Percentiles rank a stretch among this genome's conserved stretches.
phyloP scores from a whole-genome alignment of 2,329 filamentous ascomycete genomes.

The Colletotrichum liriopes region DNA sequence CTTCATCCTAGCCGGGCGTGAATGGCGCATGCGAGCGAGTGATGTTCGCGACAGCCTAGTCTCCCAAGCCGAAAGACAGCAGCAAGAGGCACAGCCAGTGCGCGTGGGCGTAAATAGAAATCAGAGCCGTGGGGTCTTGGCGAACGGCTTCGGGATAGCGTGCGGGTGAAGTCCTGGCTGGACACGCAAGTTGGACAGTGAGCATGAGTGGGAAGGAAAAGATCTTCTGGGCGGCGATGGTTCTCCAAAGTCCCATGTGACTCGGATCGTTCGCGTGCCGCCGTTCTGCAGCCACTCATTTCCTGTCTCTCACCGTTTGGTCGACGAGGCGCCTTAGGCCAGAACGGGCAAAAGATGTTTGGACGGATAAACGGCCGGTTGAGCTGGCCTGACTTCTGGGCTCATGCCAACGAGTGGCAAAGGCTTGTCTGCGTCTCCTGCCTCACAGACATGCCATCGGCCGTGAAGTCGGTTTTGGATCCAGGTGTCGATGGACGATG shows the following conservation, averaged over 20 bases:
- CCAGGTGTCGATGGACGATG: not conserved
- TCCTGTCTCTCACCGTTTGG: constrained; percentile 8
- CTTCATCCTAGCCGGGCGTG: not conserved
- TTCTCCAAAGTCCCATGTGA: constrained; percentile 2
- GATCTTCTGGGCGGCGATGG: not conserved
- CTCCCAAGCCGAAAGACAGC: not conserved
- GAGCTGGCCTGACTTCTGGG: not conserved
- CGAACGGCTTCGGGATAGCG: too few species aligned
- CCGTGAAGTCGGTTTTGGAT: not conserved
- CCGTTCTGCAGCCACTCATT: constrained; percentile 27
- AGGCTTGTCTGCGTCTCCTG: not conserved
- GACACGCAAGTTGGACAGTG: not conserved
- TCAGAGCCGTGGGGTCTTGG: too few species aligned
- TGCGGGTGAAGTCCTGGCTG: not conserved
- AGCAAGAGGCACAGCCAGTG: too few species aligned
- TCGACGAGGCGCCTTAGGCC: constrained; percentile 1
- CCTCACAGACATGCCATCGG: not conserved
- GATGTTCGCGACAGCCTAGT: not conserved
- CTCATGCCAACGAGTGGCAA: not conserved
- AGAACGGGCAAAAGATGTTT: not conserved
- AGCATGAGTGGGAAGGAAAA: not conserved
- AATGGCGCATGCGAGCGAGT: not conserved
- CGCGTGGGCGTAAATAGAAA: too few species aligned
- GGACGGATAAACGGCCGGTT: not conserved
- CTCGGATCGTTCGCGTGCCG: not conserved